These are phyloP conservation scores for Globisporangium uncinulatum DNA, from an alignment of 352 stramenopile genomes.

Conservation along the genomic window DNA sequence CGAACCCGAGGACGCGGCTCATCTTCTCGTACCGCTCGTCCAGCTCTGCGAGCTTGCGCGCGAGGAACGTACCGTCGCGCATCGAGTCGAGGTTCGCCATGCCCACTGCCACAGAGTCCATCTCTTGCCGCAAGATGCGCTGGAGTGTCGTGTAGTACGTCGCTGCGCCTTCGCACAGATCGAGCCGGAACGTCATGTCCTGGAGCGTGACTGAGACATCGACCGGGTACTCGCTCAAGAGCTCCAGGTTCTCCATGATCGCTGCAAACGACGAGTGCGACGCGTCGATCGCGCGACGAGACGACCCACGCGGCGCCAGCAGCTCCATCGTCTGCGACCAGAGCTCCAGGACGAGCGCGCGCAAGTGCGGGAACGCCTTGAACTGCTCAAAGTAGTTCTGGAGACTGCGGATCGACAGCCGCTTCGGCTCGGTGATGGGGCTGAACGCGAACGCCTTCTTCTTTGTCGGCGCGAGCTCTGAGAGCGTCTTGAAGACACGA, in stretches of 20 bases:
- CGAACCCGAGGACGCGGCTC: constrained; percentile 41
- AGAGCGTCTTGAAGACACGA: constrained; percentile 44
- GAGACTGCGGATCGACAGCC: constrained; percentile 56
- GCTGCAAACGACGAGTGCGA: constrained; percentile 13
- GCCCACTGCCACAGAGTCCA: constrained; percentile 55
- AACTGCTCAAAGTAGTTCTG: constrained; percentile 66
- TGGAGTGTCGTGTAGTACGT: constrained; percentile 59
- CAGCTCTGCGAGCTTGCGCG: constrained; percentile 43
- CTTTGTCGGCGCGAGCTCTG: constrained; percentile 40
- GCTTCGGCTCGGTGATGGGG: constrained; percentile 16
- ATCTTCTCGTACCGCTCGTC: constrained; percentile 54
- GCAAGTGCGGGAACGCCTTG: constrained; percentile 37
- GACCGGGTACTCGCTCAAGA: constrained; percentile 65
- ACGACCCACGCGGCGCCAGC: constrained; percentile 9
- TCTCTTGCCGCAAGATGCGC: constrained; percentile 58
- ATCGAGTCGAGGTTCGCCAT: constrained; percentile 50
- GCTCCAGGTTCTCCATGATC: constrained; percentile 41
- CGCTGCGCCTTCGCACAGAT: constrained; percentile 46
- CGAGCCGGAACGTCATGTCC: constrained; percentile 56
- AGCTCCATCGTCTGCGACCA: constrained; percentile 56
- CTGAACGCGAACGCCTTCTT: constrained; percentile 37
- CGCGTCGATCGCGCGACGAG: not conserved
- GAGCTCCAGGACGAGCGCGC: constrained; percentile 34
- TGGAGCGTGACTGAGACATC: constrained; percentile 63
- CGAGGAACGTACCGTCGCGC: constrained; percentile 47